phyloP scores from a whole-genome alignment of 2,329 filamentous ascomycete species.

The Phialemoniopsis sp. region DNA sequence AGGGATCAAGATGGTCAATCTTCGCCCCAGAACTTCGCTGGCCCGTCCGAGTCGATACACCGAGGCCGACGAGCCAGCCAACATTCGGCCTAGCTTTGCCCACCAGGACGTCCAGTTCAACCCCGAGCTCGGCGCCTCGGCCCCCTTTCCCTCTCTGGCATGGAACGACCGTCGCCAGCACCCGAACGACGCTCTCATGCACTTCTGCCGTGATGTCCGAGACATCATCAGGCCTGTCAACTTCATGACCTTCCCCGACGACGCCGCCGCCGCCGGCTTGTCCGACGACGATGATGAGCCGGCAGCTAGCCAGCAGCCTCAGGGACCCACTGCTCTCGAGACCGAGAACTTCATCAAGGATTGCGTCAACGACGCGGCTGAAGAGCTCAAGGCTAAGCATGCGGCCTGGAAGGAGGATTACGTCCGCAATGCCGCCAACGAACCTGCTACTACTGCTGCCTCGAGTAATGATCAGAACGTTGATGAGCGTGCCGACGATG shows the following conservation, averaged over 20 bases:
- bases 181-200: slow-evolving; percentile 6
- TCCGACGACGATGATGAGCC: background rate
- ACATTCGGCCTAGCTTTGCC: slow-evolving; percentile 10
- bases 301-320: background rate
- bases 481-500: no score
- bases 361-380: no score
- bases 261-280: background rate
- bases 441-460: no score
- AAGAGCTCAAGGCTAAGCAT: no score
- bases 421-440: no score
- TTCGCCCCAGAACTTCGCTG: no score
- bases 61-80: slow-evolving; percentile 11
- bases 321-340: background rate
- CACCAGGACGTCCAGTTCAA: slow-evolving; percentile 18
- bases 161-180: slow-evolving; percentile 12
- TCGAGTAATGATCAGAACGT: no score
- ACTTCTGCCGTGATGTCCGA: slow-evolving; percentile 7
- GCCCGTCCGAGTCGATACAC: slow-evolving; percentile 15
- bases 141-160: slow-evolving; percentile 15
- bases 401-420: no score
- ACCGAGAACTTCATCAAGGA: no score
- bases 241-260: background rate
- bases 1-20: no score
- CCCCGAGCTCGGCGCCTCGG: slow-evolving; percentile 13
- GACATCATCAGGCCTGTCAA: slow-evolving; percentile 1